A percentile compares a stretch with the other conserved stretches of the same genome.
Evolutionary conservation across 2,329 filamentous ascomycete genomes (phyloP).

Genomic region (Diaporthe ampelina): DNA sequence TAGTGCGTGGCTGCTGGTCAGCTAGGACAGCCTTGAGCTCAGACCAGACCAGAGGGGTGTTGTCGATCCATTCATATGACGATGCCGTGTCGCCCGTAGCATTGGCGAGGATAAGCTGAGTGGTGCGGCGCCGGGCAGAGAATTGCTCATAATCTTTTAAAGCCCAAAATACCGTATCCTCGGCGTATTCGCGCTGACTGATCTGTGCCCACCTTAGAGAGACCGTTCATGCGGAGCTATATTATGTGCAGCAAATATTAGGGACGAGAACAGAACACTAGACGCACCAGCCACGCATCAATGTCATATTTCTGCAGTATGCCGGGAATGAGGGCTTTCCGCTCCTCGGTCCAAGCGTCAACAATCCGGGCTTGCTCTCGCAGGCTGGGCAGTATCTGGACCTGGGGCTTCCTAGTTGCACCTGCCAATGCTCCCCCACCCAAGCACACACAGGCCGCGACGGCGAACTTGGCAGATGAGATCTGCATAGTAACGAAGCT

Average conservation of each 20-base stretch:
- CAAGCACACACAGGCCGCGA: constrained; percentile 17
- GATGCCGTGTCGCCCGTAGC: constrained; percentile 47
- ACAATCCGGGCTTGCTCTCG: constrained; percentile 59
- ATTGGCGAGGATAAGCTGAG: constrained; percentile 62
- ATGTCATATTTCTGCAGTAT: constrained; percentile 60
- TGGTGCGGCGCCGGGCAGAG: constrained; percentile 63
- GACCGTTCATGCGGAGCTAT: background rate
- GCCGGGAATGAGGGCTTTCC: constrained; percentile 56
- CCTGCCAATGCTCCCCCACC: constrained; percentile 24
- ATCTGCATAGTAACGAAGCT: background rate
- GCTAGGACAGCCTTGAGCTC: constrained; percentile 56
- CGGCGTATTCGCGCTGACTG: constrained; percentile 65
- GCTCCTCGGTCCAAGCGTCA: constrained; percentile 60
- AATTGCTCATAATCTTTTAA: constrained; percentile 61
- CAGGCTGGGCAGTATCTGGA: constrained; percentile 57
- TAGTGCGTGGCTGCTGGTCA: constrained; percentile 51
- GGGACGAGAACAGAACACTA: constrained; percentile 6
- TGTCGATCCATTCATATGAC: constrained; percentile 61
- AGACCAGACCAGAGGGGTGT: constrained; percentile 59
- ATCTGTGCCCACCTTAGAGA: constrained; percentile 51
- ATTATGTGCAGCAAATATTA: background rate
- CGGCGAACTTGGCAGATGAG: background rate
- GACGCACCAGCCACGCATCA: constrained; percentile 62
- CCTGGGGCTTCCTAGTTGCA: constrained; percentile 47
- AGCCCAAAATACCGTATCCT: constrained; percentile 66